Evolutionary conservation across 1,284 basidiomycete genomes (phyloP).

Genomic region (Tetrapyrgos nigripes): DNA sequence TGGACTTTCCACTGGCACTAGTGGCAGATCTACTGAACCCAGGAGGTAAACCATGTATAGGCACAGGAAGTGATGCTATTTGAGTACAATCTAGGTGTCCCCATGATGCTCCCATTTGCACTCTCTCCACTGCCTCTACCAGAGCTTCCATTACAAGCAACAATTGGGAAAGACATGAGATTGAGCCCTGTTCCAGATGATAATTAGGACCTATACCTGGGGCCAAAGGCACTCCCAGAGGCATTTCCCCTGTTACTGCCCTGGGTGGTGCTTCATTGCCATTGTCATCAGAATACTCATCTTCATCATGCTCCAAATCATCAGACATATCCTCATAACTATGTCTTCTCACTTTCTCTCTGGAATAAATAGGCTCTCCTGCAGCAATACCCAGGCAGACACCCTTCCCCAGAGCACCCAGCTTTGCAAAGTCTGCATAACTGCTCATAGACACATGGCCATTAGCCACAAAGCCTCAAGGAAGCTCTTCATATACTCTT

Average conservation of each 20-base stretch:
- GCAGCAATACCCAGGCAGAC: background rate
- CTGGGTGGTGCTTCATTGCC: background rate
- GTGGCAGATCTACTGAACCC: background rate
- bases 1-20: background rate
- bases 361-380: background rate
- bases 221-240: background rate
- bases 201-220: background rate
- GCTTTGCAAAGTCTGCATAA: background rate
- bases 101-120: background rate
- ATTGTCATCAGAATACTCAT: background rate
- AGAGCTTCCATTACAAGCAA: background rate
- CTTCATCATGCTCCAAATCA: background rate
- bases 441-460: background rate
- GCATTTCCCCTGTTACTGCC: background rate
- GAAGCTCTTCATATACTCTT: background rate
- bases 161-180: conserved; percentile 5
- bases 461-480: background rate
- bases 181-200: conserved; percentile 2
- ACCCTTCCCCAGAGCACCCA: background rate
- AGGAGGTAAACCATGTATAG: background rate
- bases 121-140: background rate
- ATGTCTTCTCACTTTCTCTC: background rate
- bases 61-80: background rate
- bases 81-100: background rate
- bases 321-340: background rate